These are phyloP conservation scores for Pseudofabraea citricarpa DNA, from an alignment of 2,329 filamentous ascomycete species.

Conservation along the genomic window DNA sequence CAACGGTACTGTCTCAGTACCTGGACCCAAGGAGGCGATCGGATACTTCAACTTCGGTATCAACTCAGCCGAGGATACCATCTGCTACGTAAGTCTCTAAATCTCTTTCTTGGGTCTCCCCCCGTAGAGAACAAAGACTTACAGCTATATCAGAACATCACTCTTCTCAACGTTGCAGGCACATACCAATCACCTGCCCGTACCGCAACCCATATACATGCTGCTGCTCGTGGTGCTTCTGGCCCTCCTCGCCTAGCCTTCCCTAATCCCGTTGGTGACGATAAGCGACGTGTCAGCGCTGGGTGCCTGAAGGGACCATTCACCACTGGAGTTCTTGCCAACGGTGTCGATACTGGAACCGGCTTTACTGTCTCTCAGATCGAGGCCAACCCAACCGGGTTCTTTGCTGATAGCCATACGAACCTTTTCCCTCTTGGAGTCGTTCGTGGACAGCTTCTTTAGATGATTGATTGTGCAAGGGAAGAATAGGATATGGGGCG, in stretches of 20 bases:
- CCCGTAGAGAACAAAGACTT: background rate
- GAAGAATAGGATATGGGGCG: too few relatives aligned
- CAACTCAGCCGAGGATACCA: conserved; percentile 32
- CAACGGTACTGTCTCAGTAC: conserved; percentile 28
- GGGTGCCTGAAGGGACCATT: conserved; percentile 34
- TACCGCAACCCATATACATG: conserved; percentile 46
- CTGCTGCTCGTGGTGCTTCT: conserved; percentile 35
- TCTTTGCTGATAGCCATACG: conserved; percentile 45
- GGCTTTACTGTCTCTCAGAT: conserved; percentile 42
- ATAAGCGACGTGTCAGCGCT: conserved; percentile 23
- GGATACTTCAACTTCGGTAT: conserved; percentile 45
- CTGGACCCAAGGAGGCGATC: conserved; percentile 34
- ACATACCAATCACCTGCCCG: conserved; percentile 38
- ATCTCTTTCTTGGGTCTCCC: background rate
- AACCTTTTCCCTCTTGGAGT: conserved; percentile 37
- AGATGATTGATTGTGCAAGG: too few relatives aligned
- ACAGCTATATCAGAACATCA: conserved; percentile 45
- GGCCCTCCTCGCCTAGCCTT: conserved; percentile 43
- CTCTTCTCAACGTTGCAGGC: conserved; percentile 39
- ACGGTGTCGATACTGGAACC: conserved; percentile 38
- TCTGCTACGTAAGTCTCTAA: conserved; percentile 22
- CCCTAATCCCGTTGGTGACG: conserved; percentile 36
- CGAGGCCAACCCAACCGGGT: conserved; percentile 40
- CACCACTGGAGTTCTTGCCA: conserved; percentile 34
- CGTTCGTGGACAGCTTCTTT: conserved; percentile 39